Evolutionary conservation across 139 green algal species (phyloP), one percentile per base, ranked within the genome.

Genomic region (Chlorella vulgaris): DNA sequence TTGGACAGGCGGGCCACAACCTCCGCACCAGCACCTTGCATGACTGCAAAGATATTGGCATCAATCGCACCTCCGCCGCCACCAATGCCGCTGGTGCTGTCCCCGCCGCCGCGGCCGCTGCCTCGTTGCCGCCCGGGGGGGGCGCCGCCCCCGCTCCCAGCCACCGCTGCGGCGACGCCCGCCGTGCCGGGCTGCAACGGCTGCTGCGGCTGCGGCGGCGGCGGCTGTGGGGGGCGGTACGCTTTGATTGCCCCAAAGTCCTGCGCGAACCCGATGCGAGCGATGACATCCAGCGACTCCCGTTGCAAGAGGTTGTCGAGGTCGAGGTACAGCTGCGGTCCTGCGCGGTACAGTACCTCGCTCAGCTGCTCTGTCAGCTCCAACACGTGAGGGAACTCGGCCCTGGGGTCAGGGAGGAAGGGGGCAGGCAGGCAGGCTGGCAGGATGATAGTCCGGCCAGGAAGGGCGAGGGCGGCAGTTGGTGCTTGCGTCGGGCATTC

Each of bases 251-350:
- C 40, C 8, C 42, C 39, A 58, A 76, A 76, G 8, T 61, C 29
- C 1, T 8, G 2, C 3, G 31, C 69, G 28, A 76, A 76, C 4
- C 69, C 69, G 35, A 76, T 51, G 2, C 42, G 42, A 1, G 38
- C 69, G 28, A 76, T 76, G 28, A 76, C 69, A 28, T 76, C 69
- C 42, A 61, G 33, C 5, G 69, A 60, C 24, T 26, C 24, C 0
- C 69, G 69, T 28, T 36, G 29, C 69, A 76, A 42, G 38, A 76
- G 69, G 69, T 42, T 76, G 42, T 76, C 69, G 2, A 76, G 28
- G 69, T 76, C 69, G 31, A 76, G 33, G 28, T 65, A 65, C 55
- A 31, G 55, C 55, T 65, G 18, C 15, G 55, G 18, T 31, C 55
- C 55, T 28, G 55, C 55, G 55, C 55, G 55, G 55, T 65, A 65